Conservation (phyloP, 495 filamentous ascomycete species). For the Talaromyces borbonicus region DNA sequence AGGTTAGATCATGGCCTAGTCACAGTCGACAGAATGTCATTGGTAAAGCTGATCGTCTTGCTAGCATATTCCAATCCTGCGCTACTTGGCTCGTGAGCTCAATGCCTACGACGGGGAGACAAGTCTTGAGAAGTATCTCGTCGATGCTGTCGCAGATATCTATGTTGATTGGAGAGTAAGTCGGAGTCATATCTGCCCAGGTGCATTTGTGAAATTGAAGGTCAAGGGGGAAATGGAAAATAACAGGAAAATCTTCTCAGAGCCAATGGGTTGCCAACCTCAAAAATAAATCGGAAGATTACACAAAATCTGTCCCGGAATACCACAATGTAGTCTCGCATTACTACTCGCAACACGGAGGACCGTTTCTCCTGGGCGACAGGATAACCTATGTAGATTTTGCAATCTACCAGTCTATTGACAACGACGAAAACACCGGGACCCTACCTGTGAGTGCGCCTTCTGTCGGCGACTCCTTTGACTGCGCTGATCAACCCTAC, state of each 20-base stretch:
- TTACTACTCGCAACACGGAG: slow-evolving; percentile 16
- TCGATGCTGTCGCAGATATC: slow-evolving; percentile 34
- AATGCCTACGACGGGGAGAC: slow-evolving; percentile 30
- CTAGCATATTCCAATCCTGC: slow-evolving; percentile 29
- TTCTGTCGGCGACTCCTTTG: neutral
- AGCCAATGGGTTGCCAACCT: slow-evolving; percentile 18
- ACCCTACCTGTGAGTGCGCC: slow-evolving; percentile 2
- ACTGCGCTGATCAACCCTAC: neutral
- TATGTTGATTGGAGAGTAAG: slow-evolving; percentile 29
- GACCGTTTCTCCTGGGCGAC: slow-evolving; percentile 24
- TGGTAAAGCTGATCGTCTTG: neutral
- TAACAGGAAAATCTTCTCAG: slow-evolving; percentile 9
- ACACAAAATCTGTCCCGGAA: slow-evolving; percentile 17
- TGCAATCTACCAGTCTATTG: slow-evolving; percentile 25
- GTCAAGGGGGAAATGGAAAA: too few relatives aligned
- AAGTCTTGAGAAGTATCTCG: slow-evolving; percentile 30
- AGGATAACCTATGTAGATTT: slow-evolving; percentile 26
- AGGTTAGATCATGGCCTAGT: slow-evolving; percentile 16
- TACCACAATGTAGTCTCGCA: slow-evolving; percentile 19
- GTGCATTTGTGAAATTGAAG: too few relatives aligned
- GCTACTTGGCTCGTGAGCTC: slow-evolving; percentile 29
- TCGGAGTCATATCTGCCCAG: neutral
- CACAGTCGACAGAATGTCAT: neutral
- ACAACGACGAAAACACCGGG: slow-evolving; percentile 16
- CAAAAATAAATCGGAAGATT: slow-evolving; percentile 8